A percentile compares a stretch with the other conserved stretches of the same genome.
These are phyloP conservation scores for Fusarium pininemorale DNA, from an alignment of 2,329 filamentous ascomycete species.

Conservation along the genomic window DNA sequence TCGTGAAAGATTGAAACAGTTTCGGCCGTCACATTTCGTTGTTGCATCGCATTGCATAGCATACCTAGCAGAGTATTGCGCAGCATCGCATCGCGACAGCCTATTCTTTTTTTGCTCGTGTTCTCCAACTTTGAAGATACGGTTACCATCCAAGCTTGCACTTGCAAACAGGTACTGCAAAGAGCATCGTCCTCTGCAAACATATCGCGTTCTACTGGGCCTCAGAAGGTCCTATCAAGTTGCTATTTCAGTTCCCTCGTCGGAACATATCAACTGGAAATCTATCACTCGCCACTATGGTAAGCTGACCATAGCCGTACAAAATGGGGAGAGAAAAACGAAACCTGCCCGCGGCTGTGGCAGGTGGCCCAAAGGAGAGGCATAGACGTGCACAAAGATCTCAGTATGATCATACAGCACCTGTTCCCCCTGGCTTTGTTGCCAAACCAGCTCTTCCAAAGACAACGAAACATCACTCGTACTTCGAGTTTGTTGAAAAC, in stretches of 20 bases:
- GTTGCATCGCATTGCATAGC: constrained; percentile 24
- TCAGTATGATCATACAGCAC: constrained; percentile 47
- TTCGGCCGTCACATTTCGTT: constrained; percentile 33
- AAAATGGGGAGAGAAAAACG: constrained; percentile 52
- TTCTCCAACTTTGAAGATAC: constrained; percentile 6
- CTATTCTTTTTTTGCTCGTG: constrained; percentile 7
- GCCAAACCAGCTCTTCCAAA: constrained; percentile 54
- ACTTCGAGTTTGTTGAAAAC: constrained; percentile 72
- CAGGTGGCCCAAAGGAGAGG: constrained; percentile 48
- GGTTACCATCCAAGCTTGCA: constrained; percentile 8
- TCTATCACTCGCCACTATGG: constrained; percentile 37
- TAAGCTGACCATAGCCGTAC: constrained; percentile 40
- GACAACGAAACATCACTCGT: constrained; percentile 65
- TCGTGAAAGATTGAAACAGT: constrained; percentile 34
- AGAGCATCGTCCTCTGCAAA: constrained; percentile 14
- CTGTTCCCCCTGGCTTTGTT: constrained; percentile 48
- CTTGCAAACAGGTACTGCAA: constrained; percentile 11
- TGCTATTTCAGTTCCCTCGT: constrained; percentile 29
- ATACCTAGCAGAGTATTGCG: constrained; percentile 4
- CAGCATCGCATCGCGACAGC: constrained; percentile 4
- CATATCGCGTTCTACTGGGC: constrained; percentile 25
- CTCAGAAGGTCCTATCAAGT: constrained; percentile 27
- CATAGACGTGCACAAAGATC: constrained; percentile 47
- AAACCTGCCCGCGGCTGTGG: constrained; percentile 43
- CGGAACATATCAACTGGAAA: constrained; percentile 24